Evolutionary conservation across 2,329 filamentous ascomycete genomes (phyloP), one percentile per base, ranked within the genome.

Genomic region (Cryphonectria nitschkei): DNA sequence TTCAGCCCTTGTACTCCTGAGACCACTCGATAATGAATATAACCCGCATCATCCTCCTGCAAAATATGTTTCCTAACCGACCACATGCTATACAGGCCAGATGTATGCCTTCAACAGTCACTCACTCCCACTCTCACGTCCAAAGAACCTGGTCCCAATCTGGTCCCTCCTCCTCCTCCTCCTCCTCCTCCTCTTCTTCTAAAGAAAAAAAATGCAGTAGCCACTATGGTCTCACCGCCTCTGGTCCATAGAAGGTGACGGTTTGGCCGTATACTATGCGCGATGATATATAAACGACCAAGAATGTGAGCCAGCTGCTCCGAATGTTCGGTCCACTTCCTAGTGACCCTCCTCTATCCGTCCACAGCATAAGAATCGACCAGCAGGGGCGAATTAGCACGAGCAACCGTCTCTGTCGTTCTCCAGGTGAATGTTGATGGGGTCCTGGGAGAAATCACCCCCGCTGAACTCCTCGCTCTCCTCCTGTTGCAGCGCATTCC

Each of bases 381-480:
- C 87, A 99, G 85, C 96, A 99, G 46, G 22, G 8, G 19, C 22
- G 46, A 56, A 67, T 87, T 87, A 99, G 85, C 96, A 99, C 77
- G 95, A 90, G 82, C 96, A 99, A 70, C 95, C 94, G 78, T 97
- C 94, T 77, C 93, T 90, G 77, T 97, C 93, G 81, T 94, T 94
- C 83, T 97, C 95, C 76, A 98, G 93, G 82, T 97, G 94, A 81
- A 99, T 98, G 81, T 97, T 97, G 83, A 99, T 98, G 66, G 95
- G 95, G 80, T 98, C 96, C 78, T 94, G 94, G 56, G 69, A 71
- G 85, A 97, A 99, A 81, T 98, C 96, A 72, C 94, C 94, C 72
- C 94, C 94, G 81, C 93, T 97, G 83, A 97, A 99, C 82, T 99
- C 96, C 80, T 98, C 95, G 1, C 95, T 95, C 83, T 98, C 96